Conservation (phyloP, 148 eudicot genomes). For the Chenopodium quinoa region DNA sequence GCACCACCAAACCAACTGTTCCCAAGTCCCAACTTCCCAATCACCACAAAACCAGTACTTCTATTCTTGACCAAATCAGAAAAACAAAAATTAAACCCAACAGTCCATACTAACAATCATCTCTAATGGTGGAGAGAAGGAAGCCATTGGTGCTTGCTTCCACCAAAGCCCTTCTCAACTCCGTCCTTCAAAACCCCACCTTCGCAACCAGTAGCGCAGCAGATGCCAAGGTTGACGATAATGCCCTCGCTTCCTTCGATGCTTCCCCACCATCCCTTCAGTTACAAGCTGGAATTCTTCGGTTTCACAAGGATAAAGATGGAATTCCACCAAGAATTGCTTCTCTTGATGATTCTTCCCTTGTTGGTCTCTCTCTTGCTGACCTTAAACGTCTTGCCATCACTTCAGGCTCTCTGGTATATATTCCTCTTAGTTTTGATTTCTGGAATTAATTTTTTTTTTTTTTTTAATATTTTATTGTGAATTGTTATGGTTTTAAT, state of each 20-base stretch:
- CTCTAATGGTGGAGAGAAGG: slow-evolving; percentile 62
- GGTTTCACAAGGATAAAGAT: slow-evolving; percentile 30
- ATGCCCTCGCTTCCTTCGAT: slow-evolving; percentile 19
- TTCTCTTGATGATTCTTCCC: slow-evolving; percentile 57
- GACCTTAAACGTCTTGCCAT: slow-evolving; percentile 64
- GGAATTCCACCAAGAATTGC: slow-evolving; percentile 25
- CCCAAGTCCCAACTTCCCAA: no score
- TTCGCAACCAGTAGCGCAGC: neutral
- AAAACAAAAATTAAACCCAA: no score
- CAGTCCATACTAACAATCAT: no score
- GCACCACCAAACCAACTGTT: no score
- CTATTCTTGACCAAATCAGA: no score
- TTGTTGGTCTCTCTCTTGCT: slow-evolving; percentile 65
- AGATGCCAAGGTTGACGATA: neutral
- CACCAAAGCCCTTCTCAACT: slow-evolving; percentile 60
- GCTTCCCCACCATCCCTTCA: slow-evolving; percentile 25
- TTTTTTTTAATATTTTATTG: neutral
- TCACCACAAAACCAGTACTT: no score
- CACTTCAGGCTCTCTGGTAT: slow-evolving; percentile 80
- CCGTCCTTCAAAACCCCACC: slow-evolving; percentile 28
- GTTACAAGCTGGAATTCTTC: slow-evolving; percentile 66
- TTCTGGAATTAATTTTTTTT: neutral
- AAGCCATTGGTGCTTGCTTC: slow-evolving; percentile 84
- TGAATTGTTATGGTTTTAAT: neutral
- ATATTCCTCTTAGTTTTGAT: slow-evolving; percentile 1